Evolutionary conservation across 2,329 filamentous ascomycete species (phyloP).

Genomic region (Grosmannia huntii): DNA sequence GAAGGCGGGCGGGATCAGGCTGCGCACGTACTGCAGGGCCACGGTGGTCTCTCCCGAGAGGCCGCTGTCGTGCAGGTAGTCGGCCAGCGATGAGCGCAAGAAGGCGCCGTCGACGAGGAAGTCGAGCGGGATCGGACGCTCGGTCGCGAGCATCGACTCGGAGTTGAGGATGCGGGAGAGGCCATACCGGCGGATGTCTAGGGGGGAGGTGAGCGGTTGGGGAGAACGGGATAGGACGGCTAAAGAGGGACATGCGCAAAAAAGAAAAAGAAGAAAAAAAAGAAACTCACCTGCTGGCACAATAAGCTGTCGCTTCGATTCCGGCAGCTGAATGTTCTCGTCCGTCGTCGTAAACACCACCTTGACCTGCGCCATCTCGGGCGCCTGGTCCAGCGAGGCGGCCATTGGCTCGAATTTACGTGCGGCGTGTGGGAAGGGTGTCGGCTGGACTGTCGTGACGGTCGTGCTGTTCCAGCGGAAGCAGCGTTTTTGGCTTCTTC

Average conservation of each 20-base stretch:
- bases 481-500: neutral
- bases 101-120: slow-evolving; percentile 93
- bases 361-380: slow-evolving; percentile 42
- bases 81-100: slow-evolving; percentile 76
- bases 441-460: neutral
- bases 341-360: slow-evolving; percentile 56
- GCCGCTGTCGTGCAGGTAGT: slow-evolving; percentile 76
- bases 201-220: neutral
- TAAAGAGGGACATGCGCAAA: slow-evolving; percentile 14
- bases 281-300: slow-evolving; percentile 41
- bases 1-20: slow-evolving; percentile 76
- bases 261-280: no score
- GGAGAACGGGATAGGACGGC: no score
- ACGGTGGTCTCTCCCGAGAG: slow-evolving; percentile 81
- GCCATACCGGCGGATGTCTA: slow-evolving; percentile 57
- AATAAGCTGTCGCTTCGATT: slow-evolving; percentile 47
- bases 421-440: neutral
- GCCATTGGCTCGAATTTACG: neutral
- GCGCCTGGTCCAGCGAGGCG: neutral
- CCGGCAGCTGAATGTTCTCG: slow-evolving; percentile 47
- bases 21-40: slow-evolving; percentile 84
- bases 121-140: slow-evolving; percentile 67
- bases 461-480: neutral
- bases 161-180: slow-evolving; percentile 60
- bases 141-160: slow-evolving; percentile 57